phyloP scores from a whole-genome alignment of 2,329 filamentous ascomycete genomes.

The Colletotrichum spaethianum region DNA sequence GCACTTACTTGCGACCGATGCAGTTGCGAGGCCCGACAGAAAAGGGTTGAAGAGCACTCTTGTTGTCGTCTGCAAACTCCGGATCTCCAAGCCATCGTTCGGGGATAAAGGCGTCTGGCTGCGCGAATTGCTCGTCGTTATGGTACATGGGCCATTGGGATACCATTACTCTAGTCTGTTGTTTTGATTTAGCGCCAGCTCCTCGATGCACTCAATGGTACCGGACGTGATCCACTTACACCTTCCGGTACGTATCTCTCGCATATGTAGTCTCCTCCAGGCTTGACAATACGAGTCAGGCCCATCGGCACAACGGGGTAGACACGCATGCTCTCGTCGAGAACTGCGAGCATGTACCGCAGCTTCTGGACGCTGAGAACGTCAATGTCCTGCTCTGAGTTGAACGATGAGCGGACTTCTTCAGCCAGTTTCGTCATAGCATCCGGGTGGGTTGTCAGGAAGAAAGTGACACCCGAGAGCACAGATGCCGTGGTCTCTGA shows the following conservation, averaged over 20 bases:
- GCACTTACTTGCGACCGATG: slow-evolving; percentile 61
- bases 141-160: slow-evolving; percentile 49
- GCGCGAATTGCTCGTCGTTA: slow-evolving; percentile 54
- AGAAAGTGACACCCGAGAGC: slow-evolving; percentile 57
- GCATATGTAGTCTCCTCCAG: slow-evolving; percentile 51
- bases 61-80: slow-evolving; percentile 44
- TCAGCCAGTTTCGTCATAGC: slow-evolving; percentile 50
- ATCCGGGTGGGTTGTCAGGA: slow-evolving; percentile 52
- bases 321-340: slow-evolving; percentile 58
- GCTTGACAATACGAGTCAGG: slow-evolving; percentile 47
- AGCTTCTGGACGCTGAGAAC: slow-evolving; percentile 49
- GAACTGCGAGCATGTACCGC: slow-evolving; percentile 56
- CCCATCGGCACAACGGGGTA: slow-evolving; percentile 49
- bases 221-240: slow-evolving; percentile 46
- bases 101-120: slow-evolving; percentile 61
- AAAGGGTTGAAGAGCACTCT: slow-evolving; percentile 62
- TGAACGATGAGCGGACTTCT: slow-evolving; percentile 58
- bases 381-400: slow-evolving; percentile 54
- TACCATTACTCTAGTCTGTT: slow-evolving; percentile 53
- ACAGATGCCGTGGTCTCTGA: slow-evolving; percentile 62
- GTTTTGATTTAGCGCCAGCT: background rate
- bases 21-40: slow-evolving; percentile 64
- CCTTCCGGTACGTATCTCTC: slow-evolving; percentile 50
- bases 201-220: background rate
- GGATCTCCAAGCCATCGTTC: slow-evolving; percentile 54